Percentiles rank a stretch among this genome's conserved stretches.
Evolutionary conservation across 1,139 yeast genomes (phyloP).

Genomic region (Yarrowia galli): DNA sequence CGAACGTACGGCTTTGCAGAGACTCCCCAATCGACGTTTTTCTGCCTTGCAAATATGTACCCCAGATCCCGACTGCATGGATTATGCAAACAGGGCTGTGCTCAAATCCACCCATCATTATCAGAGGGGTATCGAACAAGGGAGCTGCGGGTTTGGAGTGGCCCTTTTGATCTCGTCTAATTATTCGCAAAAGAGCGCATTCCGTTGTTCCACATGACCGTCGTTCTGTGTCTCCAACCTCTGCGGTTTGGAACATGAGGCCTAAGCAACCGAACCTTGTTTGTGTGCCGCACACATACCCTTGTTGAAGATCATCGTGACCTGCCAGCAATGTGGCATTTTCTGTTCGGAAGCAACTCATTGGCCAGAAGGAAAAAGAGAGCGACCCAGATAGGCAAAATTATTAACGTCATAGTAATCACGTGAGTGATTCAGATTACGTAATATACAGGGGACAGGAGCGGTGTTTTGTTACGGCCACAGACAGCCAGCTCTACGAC

Average conservation of each 20-base stretch:
- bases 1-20: neutral
- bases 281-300: conserved; percentile 16
- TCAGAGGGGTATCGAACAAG: neutral
- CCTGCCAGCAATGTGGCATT: conserved; percentile 30
- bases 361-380: neutral
- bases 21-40: neutral
- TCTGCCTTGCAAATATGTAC: neutral
- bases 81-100: conserved; percentile 1
- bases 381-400: neutral
- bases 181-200: neutral
- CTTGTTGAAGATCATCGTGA: conserved; percentile 20
- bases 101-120: too few relatives aligned
- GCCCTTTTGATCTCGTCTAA: neutral
- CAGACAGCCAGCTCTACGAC: too few relatives aligned
- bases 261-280: conserved; percentile 26
- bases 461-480: too few relatives aligned
- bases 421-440: neutral
- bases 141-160: neutral
- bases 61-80: conserved; percentile 28
- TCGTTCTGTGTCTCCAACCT: neutral
- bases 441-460: too few relatives aligned
- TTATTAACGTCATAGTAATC: neutral
- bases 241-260: neutral
- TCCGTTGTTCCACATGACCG: neutral
- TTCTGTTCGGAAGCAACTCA: conserved; percentile 25